Percentiles rank a stretch among this genome's conserved stretches.
These are phyloP conservation scores for Penicillium psychrosexuale DNA, from an alignment of 2,329 filamentous ascomycete genomes.

Conservation along the genomic window DNA sequence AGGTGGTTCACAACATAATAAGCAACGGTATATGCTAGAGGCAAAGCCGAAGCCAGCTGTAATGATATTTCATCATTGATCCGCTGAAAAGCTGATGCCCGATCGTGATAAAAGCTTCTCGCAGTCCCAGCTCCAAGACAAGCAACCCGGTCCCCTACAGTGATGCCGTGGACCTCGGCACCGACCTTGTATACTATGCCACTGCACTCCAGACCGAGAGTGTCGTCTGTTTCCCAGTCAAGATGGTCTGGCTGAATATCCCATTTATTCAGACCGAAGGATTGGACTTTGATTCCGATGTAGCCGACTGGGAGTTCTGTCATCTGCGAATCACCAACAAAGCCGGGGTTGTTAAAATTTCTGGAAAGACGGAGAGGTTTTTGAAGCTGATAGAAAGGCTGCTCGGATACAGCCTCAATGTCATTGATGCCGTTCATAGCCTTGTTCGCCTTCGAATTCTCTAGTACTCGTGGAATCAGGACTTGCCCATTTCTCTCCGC, in stretches of 20 bases:
- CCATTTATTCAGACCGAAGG: slow-evolving; percentile 29
- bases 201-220: slow-evolving; percentile 17
- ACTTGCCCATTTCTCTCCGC: slow-evolving; percentile 21
- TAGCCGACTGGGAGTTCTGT: slow-evolving; percentile 15
- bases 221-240: neutral
- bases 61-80: slow-evolving; percentile 20
- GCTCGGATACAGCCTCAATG: neutral
- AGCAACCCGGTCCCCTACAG: slow-evolving; percentile 24
- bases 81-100: slow-evolving; percentile 19
- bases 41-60: slow-evolving; percentile 23
- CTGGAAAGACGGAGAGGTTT: slow-evolving; percentile 9
- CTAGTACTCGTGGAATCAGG: slow-evolving; percentile 24
- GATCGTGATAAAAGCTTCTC: slow-evolving; percentile 17
- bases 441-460: slow-evolving; percentile 7
- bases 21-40: slow-evolving; percentile 22
- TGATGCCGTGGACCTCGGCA: slow-evolving; percentile 11
- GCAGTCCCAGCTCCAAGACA: slow-evolving; percentile 20
- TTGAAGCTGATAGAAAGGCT: slow-evolving; percentile 13
- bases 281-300: slow-evolving; percentile 35
- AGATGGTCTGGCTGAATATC: slow-evolving; percentile 13
- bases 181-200: slow-evolving; percentile 23
- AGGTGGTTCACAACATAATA: slow-evolving; percentile 21
- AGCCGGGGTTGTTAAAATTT: neutral
- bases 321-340: slow-evolving; percentile 8
- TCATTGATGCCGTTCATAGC: slow-evolving; percentile 1